Evolutionary conservation across 768 basidiomycete genomes (phyloP).

Genomic region (Mycena venus): DNA sequence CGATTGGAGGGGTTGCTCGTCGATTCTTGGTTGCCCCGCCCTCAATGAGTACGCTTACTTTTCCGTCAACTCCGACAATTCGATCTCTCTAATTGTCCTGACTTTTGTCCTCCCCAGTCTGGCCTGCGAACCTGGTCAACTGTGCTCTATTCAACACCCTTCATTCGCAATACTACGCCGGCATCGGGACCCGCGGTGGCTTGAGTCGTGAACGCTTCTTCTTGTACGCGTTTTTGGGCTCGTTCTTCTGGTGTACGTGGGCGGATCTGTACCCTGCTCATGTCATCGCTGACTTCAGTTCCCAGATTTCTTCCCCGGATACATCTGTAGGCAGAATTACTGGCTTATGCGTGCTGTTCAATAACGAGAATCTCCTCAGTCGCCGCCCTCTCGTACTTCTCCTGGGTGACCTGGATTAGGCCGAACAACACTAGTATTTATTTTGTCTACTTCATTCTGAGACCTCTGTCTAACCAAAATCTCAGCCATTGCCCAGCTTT

Average conservation of each 20-base stretch:
- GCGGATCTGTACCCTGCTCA: conserved; percentile 37
- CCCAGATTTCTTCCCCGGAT: conserved; percentile 70
- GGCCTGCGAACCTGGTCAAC: conserved; percentile 81
- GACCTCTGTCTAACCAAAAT: conserved; percentile 39
- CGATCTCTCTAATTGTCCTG: neutral
- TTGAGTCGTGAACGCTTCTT: conserved; percentile 86
- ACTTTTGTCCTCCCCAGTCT: conserved; percentile 59
- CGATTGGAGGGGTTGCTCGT: conserved; percentile 77
- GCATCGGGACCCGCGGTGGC: conserved; percentile 73
- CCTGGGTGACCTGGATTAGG: conserved; percentile 34
- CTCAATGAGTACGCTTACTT: conserved; percentile 68
- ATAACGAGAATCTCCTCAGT: conserved; percentile 37
- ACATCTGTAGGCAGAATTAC: conserved; percentile 56
- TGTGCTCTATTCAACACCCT: conserved; percentile 87
- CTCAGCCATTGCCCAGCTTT: conserved; percentile 75
- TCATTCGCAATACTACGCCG: conserved; percentile 78
- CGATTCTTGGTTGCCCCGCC: conserved; percentile 84
- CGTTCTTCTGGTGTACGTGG: conserved; percentile 64
- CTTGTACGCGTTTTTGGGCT: conserved; percentile 69
- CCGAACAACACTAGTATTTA: conserved; percentile 7
- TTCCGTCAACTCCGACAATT: neutral
- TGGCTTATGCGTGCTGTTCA: too few relatives aligned
- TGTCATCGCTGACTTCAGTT: neutral
- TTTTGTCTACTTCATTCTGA: conserved; percentile 52
- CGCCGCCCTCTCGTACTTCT: conserved; percentile 72